Conservation (phyloP, 306 rosid genomes). For the Dalbergia cochinchinensis region DNA sequence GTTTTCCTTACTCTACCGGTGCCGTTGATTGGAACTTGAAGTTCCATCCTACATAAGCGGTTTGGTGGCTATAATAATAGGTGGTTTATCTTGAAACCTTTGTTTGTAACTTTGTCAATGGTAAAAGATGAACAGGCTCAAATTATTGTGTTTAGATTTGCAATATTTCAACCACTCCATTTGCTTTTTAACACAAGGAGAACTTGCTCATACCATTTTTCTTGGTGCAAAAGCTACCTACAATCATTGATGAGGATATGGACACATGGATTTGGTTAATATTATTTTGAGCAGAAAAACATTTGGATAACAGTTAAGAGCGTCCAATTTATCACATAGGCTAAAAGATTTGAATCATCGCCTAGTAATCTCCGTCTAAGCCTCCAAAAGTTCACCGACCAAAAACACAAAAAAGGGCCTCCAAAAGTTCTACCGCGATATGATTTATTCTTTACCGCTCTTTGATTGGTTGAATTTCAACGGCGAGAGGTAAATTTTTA, state of each 20-base stretch:
- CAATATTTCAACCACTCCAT: background rate
- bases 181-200: background rate
- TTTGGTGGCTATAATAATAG: constrained; percentile 19
- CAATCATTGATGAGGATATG: background rate
- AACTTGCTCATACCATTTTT: background rate
- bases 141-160: background rate
- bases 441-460: no score
- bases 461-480: no score
- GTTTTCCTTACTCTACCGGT: constrained; percentile 4
- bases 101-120: constrained; percentile 13
- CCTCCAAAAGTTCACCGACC: background rate
- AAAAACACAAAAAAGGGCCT: no score
- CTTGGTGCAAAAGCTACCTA: background rate
- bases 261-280: background rate
- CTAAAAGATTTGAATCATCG: background rate
- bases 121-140: background rate
- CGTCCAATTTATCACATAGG: background rate
- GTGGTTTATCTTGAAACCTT: background rate
- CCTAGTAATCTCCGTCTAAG: background rate
- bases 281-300: background rate
- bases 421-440: no score
- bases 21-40: background rate
- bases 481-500: no score
- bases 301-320: background rate
- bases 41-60: background rate